These are phyloP conservation scores for Hyphopichia khmerensis DNA, from an alignment of 1,139 yeast species.

Conservation along the genomic window DNA sequence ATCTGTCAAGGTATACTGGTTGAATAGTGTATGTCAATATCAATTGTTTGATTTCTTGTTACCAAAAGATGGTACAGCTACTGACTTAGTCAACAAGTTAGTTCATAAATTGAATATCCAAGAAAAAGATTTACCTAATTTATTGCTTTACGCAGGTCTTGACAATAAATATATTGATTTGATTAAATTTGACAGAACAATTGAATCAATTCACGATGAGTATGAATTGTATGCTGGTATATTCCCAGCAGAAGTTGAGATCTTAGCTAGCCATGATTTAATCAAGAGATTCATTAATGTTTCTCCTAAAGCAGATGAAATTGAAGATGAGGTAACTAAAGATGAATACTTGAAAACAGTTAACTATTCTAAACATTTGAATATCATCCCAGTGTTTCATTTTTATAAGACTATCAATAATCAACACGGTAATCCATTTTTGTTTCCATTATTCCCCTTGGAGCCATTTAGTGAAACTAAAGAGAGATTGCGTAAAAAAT, in stretches of 20 bases:
- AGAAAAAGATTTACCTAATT: slow-evolving; percentile 45
- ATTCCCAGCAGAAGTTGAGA: slow-evolving; percentile 46
- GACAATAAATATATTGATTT: slow-evolving; percentile 40
- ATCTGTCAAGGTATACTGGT: slow-evolving; percentile 62
- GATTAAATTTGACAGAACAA: slow-evolving; percentile 35
- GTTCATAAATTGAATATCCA: slow-evolving; percentile 55
- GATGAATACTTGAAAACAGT: slow-evolving; percentile 30
- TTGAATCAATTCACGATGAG: slow-evolving; percentile 33
- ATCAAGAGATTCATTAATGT: slow-evolving; percentile 26
- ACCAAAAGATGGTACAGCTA: slow-evolving; percentile 57
- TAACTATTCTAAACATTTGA: slow-evolving; percentile 35
- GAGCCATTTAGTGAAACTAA: slow-evolving; percentile 69
- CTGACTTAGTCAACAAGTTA: slow-evolving; percentile 56
- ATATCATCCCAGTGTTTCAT: slow-evolving; percentile 58
- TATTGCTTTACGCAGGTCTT: slow-evolving; percentile 60
- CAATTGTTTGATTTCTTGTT: slow-evolving; percentile 71
- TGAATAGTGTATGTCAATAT: slow-evolving; percentile 59
- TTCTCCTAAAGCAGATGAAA: slow-evolving; percentile 19
- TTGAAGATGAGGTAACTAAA: slow-evolving; percentile 22
- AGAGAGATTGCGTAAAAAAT: slow-evolving; percentile 59
- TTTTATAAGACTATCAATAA: slow-evolving; percentile 69
- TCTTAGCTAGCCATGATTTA: slow-evolving; percentile 39
- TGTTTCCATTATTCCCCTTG: slow-evolving; percentile 62
- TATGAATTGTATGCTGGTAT: slow-evolving; percentile 42
- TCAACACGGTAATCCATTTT: slow-evolving; percentile 87